These are phyloP conservation scores for Asterochloris sp. DNA, from an alignment of 139 green algal species.

Conservation along the genomic window DNA sequence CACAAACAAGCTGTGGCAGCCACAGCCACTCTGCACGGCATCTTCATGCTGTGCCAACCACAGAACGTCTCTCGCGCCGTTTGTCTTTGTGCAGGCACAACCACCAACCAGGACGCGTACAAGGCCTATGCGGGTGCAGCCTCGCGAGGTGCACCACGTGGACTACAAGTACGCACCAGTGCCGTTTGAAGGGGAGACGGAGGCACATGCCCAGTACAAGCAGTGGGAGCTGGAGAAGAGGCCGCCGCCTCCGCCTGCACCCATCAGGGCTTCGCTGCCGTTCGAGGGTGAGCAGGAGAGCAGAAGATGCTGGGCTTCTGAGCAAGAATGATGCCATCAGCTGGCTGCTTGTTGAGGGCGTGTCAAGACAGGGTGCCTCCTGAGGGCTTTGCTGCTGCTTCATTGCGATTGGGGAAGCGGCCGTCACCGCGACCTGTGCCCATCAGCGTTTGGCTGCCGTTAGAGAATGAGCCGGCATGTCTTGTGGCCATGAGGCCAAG, in stretches of 20 bases:
- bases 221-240: conserved; percentile 45
- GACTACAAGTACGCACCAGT: conserved; percentile 27
- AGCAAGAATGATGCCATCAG: neutral
- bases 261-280: conserved; percentile 15
- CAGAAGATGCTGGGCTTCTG: too few species aligned
- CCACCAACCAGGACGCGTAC: conserved; percentile 41
- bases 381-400: too few species aligned
- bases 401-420: too few species aligned
- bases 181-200: conserved; percentile 31
- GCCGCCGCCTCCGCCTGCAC: neutral
- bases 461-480: too few species aligned
- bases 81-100: conserved; percentile 25
- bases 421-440: too few species aligned
- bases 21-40: too few species aligned
- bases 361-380: too few species aligned
- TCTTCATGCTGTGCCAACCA: too few species aligned
- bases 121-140: conserved; percentile 49
- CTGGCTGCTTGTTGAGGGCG: neutral
- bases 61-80: too few species aligned
- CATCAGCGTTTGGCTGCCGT: too few species aligned
- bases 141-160: conserved; percentile 14
- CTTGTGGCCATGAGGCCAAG: too few species aligned
- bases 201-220: conserved; percentile 44
- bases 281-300: conserved; percentile 8
- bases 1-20: too few species aligned